phyloP scores from a whole-genome alignment of 805 yeast species.

The Ogataea glucozyma region DNA sequence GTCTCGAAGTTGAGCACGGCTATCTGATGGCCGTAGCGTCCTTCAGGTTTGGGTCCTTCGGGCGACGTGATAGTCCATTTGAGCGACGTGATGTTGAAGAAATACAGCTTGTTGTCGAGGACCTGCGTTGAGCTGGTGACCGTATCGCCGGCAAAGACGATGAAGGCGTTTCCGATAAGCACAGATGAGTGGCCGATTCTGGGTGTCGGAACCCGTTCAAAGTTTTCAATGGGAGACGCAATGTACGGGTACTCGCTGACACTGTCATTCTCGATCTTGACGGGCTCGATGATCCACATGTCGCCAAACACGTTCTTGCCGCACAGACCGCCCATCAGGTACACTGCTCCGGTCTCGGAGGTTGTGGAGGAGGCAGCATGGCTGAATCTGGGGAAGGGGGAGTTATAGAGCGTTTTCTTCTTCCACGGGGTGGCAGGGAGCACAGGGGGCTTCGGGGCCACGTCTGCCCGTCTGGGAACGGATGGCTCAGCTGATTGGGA shows the following conservation, averaged over 20 bases:
- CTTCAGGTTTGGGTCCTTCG: slow-evolving; percentile 75
- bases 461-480: too few species aligned
- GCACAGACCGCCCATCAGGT: slow-evolving; percentile 92
- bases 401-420: slow-evolving; percentile 58
- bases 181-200: slow-evolving; percentile 95
- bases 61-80: slow-evolving; percentile 82
- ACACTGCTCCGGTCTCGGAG: slow-evolving; percentile 78
- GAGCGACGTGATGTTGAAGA: slow-evolving; percentile 75
- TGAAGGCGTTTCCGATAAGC: slow-evolving; percentile 90
- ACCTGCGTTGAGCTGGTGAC: slow-evolving; percentile 72
- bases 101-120: slow-evolving; percentile 86
- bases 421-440: slow-evolving; percentile 58
- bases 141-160: slow-evolving; percentile 96
- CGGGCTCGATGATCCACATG: slow-evolving; percentile 81
- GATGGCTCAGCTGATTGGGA: too few species aligned
- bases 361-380: slow-evolving; percentile 81
- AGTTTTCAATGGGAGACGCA: slow-evolving; percentile 62
- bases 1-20: slow-evolving; percentile 68
- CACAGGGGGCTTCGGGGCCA: too few species aligned
- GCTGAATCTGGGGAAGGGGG: slow-evolving; percentile 94
- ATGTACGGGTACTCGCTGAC: slow-evolving; percentile 38
- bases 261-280: slow-evolving; percentile 20
- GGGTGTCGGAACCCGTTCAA: slow-evolving; percentile 86
- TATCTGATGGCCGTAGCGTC: slow-evolving; percentile 93
- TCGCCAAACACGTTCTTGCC: slow-evolving; percentile 94